These are phyloP conservation scores for Termitomyces heimii DNA, from an alignment of 768 basidiomycete genomes.

Conservation along the genomic window DNA sequence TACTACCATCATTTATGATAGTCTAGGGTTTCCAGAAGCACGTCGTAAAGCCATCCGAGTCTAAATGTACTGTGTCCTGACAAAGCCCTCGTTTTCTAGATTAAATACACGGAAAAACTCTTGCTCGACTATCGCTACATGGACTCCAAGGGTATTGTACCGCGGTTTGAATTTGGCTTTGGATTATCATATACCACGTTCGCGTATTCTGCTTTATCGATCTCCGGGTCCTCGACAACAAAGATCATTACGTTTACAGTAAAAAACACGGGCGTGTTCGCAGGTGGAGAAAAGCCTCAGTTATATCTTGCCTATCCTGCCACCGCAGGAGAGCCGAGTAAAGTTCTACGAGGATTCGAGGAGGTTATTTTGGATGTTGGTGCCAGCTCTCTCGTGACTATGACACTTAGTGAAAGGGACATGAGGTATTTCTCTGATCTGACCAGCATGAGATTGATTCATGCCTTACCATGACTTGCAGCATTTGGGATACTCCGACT, in stretches of 20 bases:
- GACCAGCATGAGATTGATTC: neutral
- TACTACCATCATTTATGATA: conserved; percentile 38
- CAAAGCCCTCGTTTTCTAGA: conserved; percentile 21
- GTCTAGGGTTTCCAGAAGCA: conserved; percentile 19
- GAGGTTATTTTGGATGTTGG: conserved; percentile 35
- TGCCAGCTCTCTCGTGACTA: conserved; percentile 26
- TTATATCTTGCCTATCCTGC: conserved; percentile 45
- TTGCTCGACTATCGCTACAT: conserved; percentile 66
- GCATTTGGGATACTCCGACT: conserved; percentile 47
- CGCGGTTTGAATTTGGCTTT: conserved; percentile 64
- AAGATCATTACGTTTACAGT: conserved; percentile 37
- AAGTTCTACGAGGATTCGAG: conserved; percentile 47
- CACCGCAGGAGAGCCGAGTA: conserved; percentile 42
- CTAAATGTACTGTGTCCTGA: neutral
- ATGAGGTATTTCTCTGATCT: conserved; percentile 31
- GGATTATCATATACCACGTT: conserved; percentile 75
- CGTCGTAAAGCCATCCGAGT: neutral
- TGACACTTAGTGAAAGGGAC: conserved; percentile 33
- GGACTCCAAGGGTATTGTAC: conserved; percentile 44
- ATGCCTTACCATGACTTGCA: conserved; percentile 6
- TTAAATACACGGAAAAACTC: conserved; percentile 61
- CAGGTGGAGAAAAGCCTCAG: conserved; percentile 51
- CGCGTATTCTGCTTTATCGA: conserved; percentile 46
- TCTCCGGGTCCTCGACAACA: conserved; percentile 26
- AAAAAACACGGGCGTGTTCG: conserved; percentile 38